phyloP scores from a whole-genome alignment of 1,284 basidiomycete genomes.

The Pholiota adiposa region DNA sequence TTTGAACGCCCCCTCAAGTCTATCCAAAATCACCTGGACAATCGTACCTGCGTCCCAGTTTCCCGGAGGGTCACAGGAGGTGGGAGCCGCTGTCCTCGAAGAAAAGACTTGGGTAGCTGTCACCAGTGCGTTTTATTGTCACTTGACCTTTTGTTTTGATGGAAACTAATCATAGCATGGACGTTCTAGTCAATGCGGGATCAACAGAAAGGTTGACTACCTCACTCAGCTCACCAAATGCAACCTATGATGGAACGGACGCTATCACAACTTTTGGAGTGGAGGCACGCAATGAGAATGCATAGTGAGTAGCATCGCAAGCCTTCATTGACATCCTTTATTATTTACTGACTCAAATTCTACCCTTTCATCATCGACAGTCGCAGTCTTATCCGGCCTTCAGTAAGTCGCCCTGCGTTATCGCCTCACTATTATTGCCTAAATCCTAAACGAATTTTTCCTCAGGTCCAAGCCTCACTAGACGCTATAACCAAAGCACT shows the following conservation, averaged over 20 bases:
- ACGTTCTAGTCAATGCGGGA: constrained; percentile 47
- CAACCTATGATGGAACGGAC: constrained; percentile 35
- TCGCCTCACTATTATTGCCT: background rate
- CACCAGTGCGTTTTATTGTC: constrained; percentile 37
- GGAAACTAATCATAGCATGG: too few species aligned
- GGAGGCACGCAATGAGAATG: constrained; percentile 45
- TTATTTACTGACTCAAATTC: background rate
- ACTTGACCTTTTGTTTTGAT: too few species aligned
- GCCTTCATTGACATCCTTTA: background rate
- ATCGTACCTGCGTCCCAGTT: constrained; percentile 43
- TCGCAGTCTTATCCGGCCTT: constrained; percentile 22
- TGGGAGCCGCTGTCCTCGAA: constrained; percentile 39
- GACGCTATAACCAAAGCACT: constrained; percentile 35
- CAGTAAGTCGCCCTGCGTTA: too few species aligned
- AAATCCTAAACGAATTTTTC: background rate
- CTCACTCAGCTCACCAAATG: constrained; percentile 31
- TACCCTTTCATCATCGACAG: constrained; percentile 11
- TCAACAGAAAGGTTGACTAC: constrained; percentile 36
- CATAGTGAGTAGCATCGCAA: constrained; percentile 44
- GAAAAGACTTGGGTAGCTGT: constrained; percentile 48
- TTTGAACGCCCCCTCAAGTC: constrained; percentile 30
- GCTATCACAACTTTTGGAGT: constrained; percentile 36
- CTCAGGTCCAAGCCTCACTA: constrained; percentile 30
- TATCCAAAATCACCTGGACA: constrained; percentile 42
- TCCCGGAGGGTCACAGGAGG: constrained; percentile 39